These are phyloP conservation scores for Senna siamea DNA, from an alignment of 306 rosid genomes.

Conservation along the genomic window DNA sequence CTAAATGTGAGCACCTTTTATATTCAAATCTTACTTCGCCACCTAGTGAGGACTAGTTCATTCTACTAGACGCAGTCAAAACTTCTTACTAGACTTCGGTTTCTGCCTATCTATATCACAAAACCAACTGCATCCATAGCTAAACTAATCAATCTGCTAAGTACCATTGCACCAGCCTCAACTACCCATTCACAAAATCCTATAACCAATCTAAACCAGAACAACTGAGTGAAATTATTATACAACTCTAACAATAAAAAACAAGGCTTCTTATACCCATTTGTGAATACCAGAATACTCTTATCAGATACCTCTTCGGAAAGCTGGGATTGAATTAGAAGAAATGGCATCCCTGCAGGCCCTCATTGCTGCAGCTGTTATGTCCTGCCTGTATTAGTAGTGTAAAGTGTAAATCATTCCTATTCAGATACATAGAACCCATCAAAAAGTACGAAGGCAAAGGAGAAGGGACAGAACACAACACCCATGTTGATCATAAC, in stretches of 20 bases:
- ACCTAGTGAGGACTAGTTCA: no score
- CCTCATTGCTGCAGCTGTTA: slow-evolving; percentile 93
- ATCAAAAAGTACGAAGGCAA: not conserved
- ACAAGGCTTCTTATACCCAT: not conserved
- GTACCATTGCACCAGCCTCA: not conserved
- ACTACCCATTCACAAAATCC: not conserved
- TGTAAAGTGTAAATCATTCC: not conserved
- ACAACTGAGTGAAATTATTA: not conserved
- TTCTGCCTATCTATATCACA: slow-evolving; percentile 1
- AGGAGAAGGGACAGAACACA: slow-evolving; percentile 4
- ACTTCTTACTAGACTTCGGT: not conserved
- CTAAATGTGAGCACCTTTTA: no score
- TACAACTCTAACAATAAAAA: not conserved
- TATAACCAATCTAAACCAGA: slow-evolving; percentile 2
- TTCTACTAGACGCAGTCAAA: no score
- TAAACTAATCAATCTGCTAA: slow-evolving; percentile 1
- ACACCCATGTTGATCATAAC: slow-evolving; percentile 95
- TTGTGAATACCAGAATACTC: not conserved
- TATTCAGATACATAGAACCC: slow-evolving; percentile 1
- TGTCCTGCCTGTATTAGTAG: slow-evolving; percentile 63
- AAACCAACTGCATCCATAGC: slow-evolving; percentile 11
- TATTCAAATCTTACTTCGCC: no score
- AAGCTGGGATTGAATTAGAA: slow-evolving; percentile 95
- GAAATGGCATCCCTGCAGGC: slow-evolving; percentile 95
- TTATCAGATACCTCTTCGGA: slow-evolving; percentile 69